Conservation (phyloP, 352 stramenopile genomes). For the Globisporangium megalacanthum region DNA sequence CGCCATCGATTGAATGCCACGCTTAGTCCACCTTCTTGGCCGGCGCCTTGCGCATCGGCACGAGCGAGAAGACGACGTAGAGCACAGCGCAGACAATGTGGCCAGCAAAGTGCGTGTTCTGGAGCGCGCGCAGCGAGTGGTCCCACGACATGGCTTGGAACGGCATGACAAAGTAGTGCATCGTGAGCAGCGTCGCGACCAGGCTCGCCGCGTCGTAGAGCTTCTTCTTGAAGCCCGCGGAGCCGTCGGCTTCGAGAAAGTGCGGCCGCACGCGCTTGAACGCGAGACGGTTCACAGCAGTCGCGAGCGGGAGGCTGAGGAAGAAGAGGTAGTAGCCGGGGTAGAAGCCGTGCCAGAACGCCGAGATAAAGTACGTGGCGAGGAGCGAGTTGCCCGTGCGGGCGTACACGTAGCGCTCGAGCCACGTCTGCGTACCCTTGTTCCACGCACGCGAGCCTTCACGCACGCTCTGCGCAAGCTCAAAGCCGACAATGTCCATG, state of each 20-base stretch:
- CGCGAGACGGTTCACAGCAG: conserved; percentile 59
- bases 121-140: conserved; percentile 50
- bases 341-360: conserved; percentile 98
- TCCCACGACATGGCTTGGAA: conserved; percentile 73
- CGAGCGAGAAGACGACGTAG: conserved; percentile 63
- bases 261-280: conserved; percentile 58
- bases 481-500: conserved; percentile 95
- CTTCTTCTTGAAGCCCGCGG: conserved; percentile 40
- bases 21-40: conserved; percentile 52
- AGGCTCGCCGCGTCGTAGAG: conserved; percentile 57
- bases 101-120: conserved; percentile 66
- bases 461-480: conserved; percentile 90
- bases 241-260: conserved; percentile 56
- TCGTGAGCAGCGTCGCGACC: conserved; percentile 35
- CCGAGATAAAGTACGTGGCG: conserved; percentile 90
- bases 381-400: conserved; percentile 88
- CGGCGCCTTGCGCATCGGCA: conserved; percentile 43
- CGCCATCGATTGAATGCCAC: too few species aligned
- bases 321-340: conserved; percentile 97
- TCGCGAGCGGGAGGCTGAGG: conserved; percentile 68
- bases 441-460: conserved; percentile 92
- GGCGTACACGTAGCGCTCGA: conserved; percentile 94
- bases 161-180: conserved; percentile 71
- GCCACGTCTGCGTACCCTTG: conserved; percentile 95
- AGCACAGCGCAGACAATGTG: conserved; percentile 62